Evolutionary conservation across 179 eudicot genomes (phyloP), one percentile per base, ranked within the genome.

Genomic region (Beta corolliflora): DNA sequence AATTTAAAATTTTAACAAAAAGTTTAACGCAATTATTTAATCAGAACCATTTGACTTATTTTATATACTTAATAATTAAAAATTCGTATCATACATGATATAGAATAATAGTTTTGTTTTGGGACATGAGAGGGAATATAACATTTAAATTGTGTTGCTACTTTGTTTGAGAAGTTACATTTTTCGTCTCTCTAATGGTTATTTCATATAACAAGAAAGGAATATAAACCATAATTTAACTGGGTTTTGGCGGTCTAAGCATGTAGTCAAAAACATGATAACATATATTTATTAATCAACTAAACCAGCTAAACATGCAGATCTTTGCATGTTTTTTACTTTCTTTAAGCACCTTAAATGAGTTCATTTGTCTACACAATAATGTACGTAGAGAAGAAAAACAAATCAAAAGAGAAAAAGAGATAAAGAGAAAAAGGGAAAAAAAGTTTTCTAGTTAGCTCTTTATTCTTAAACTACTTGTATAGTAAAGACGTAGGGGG

Each of bases 381-480:
- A 83, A 73, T 64, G 64, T 56, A 64, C 75, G 66, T 68, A 76
- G 54, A 25, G 29, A 7, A 82, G 73, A 82, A 83, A 66, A 80
- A 81, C 59, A 77, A 70, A 75, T 73, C 76, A 84, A 86, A 87
- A 81, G 84, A 79, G 78, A 86, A 81, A 81, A 84, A 61, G 80
- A 79, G 79, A 75, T 55, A 90, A 79, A 84, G 87, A 83, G 84
- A 83, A 80, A 83, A 82, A 79, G 84, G 84, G 79, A 76, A 76
- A 73, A 74, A 84, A 86, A 87, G 83, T 83, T 60, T 84, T 80
- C 76, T 82, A 80, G 72, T 76, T 64, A 59, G 44, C 55, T 84
- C 86, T 87, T 82, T 84, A 84, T 81, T 84, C 84, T 73, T 53
- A 81, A 78, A 81, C 59, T 86, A 77, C 29, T 70, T 72, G 67